These are phyloP conservation scores for Cyclotella baltica DNA, from an alignment of 108 stramenopile genomes.

Conservation along the genomic window DNA sequence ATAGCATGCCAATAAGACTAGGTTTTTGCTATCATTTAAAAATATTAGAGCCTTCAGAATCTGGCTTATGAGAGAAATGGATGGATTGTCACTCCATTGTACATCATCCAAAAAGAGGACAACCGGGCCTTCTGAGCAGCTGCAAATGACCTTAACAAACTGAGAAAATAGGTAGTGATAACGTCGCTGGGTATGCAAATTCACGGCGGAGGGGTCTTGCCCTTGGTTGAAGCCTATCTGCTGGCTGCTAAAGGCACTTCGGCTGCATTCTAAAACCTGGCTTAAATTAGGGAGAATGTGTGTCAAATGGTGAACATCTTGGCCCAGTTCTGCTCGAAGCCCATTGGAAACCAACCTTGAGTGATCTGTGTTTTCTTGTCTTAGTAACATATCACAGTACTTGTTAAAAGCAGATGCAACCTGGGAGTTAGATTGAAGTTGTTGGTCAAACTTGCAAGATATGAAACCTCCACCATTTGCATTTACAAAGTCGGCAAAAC, in stretches of 20 bases:
- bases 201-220: too few relatives aligned
- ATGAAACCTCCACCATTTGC: conserved; percentile 27
- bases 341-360: not conserved
- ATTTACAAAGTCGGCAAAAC: conserved; percentile 7
- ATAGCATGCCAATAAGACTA: too few relatives aligned
- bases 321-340: conserved; percentile 5
- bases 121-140: conserved; percentile 10
- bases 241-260: too few relatives aligned
- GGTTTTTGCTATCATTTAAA: too few relatives aligned
- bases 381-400: conserved; percentile 14
- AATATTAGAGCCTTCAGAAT: too few relatives aligned
- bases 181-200: conserved; percentile 32
- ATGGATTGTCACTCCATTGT: too few relatives aligned
- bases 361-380: not conserved
- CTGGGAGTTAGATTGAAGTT: conserved; percentile 26
- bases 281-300: conserved; percentile 24
- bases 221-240: too few relatives aligned
- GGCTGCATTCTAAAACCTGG: conserved; percentile 21
- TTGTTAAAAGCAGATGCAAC: conserved; percentile 6
- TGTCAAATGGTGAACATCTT: conserved; percentile 3
- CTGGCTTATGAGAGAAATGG: too few relatives aligned
- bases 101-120: too few relatives aligned
- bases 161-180: conserved; percentile 25
- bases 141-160: conserved; percentile 27
- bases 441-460: conserved; percentile 34